Base-by-base conservation (phyloP, 129 eudicot species). In the Saussurea involucrata region DNA sequence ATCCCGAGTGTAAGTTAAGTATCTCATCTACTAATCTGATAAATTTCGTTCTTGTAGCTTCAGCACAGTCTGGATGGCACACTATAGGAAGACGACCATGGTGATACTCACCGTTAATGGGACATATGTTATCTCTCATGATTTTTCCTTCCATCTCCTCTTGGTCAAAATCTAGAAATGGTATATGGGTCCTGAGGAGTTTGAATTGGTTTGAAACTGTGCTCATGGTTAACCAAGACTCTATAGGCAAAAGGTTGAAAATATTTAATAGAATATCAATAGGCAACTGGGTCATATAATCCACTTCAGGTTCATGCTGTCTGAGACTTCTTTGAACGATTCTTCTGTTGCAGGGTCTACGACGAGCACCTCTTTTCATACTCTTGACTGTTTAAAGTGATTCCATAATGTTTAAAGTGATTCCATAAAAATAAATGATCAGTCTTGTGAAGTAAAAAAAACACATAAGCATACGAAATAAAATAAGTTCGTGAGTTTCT, bases 241-340 rank as follows among this genome's bases (percentile, higher is more conserved):
- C 46, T n/a, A 74, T 22, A 18, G 78, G 78, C 69, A 74, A 53
- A 36, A 36, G 29, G 32, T 34, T 60, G 78, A 74, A 74, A 4
- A 74, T 74, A 5, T 36, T 68, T 6, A 74, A 36, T 24, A 74
- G 32, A 36, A 74, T 22, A 10, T 71, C 60, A 0, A 4, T 9
- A 5, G 60, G 71, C 70, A 63, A 60, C 34, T 71, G 17, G 63
- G 64, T 71, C 0, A 71, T 24, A 58, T 42, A 18, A 42, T 71
- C 75, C n/a, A 25, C 36, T 71, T 44, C 13, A 4, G 63, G 28
- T 22, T 18, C 55, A 13, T 17, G 21, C 34, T 22, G 10, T 21
- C 61, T 70, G 21, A 37, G 27, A 31, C 3, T 13, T 36, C 29
- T 36, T 13, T 71, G 13, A 33, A 8, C 55, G 4, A 1, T 71